Conservation (phyloP, 2,329 filamentous ascomycete species). For the Pezicula carpinea region DNA sequence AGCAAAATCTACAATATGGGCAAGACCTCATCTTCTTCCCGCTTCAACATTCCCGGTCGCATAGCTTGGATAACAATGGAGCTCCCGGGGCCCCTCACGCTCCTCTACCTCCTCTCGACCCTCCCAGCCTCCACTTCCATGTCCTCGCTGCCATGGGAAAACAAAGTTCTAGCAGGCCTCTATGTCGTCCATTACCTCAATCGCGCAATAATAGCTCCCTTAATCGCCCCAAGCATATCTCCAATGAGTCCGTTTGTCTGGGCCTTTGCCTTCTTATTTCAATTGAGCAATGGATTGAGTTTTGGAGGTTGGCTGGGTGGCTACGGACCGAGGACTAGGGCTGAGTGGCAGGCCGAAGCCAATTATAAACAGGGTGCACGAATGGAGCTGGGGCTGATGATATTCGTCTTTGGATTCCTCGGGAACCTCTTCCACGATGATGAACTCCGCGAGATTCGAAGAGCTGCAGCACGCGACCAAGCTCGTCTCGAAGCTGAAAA, state of each 20-base stretch:
- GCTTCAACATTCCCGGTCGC: conserved; percentile 83
- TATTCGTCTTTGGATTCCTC: conserved; percentile 73
- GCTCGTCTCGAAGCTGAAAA: not conserved
- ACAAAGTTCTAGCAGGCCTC: conserved; percentile 68
- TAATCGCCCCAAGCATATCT: conserved; percentile 87
- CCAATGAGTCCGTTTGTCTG: conserved; percentile 74
- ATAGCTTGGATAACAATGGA: conserved; percentile 90
- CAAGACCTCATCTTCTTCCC: conserved; percentile 75
- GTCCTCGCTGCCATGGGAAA: conserved; percentile 65
- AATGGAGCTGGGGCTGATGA: conserved; percentile 58
- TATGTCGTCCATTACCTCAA: conserved; percentile 88
- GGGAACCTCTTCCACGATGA: conserved; percentile 89
- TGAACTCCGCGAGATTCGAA: conserved; percentile 79
- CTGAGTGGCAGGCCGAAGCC: conserved; percentile 43
- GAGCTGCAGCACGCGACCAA: conserved; percentile 59
- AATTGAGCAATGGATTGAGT: conserved; percentile 72
- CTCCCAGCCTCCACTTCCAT: conserved; percentile 57
- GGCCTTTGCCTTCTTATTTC: conserved; percentile 62
- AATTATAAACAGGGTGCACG: conserved; percentile 31
- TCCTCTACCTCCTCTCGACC: conserved; percentile 74
- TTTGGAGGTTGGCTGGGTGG: conserved; percentile 79
- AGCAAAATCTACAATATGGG: conserved; percentile 79
- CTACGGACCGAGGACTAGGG: conserved; percentile 63
- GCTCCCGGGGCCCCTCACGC: conserved; percentile 66
- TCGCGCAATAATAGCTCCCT: conserved; percentile 76